phyloP scores from a whole-genome alignment of 208 protist species.

The Acanthamoeba healyi region DNA sequence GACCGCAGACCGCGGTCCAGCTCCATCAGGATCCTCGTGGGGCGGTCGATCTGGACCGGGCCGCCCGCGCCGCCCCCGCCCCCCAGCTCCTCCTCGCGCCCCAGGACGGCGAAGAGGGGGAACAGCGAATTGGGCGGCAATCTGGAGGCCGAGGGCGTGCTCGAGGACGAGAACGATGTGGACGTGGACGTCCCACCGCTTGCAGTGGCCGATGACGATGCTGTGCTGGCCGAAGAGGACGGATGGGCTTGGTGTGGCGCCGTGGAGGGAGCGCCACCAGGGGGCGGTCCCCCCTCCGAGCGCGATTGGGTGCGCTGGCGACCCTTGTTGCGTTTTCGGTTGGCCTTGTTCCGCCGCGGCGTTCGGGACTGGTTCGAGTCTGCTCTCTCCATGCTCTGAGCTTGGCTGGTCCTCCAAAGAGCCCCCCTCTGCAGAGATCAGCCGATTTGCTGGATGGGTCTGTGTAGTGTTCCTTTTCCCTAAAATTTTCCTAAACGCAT shows the following conservation, averaged over 20 bases:
- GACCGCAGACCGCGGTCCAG: conserved; percentile 59
- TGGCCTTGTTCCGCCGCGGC: background rate
- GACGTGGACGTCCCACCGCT: background rate
- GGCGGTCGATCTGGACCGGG: background rate
- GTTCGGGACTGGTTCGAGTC: background rate
- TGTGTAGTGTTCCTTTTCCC: no score
- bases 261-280: background rate
- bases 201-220: background rate
- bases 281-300: background rate
- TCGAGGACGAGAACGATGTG: background rate
- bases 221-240: background rate
- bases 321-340: background rate
- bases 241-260: background rate
- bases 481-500: no score
- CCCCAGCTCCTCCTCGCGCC: background rate
- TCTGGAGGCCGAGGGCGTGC: background rate
- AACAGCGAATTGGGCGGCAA: conserved; percentile 74
- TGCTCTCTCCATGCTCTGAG: background rate
- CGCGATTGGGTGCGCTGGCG: background rate
- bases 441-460: no score
- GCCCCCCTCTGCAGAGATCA: no score
- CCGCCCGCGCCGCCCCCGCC: background rate
- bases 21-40: conserved; percentile 42
- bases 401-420: background rate
- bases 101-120: conserved; percentile 28